phyloP scores from a whole-genome alignment of 1,139 yeast genomes.

The Candida tetrigidarum region DNA sequence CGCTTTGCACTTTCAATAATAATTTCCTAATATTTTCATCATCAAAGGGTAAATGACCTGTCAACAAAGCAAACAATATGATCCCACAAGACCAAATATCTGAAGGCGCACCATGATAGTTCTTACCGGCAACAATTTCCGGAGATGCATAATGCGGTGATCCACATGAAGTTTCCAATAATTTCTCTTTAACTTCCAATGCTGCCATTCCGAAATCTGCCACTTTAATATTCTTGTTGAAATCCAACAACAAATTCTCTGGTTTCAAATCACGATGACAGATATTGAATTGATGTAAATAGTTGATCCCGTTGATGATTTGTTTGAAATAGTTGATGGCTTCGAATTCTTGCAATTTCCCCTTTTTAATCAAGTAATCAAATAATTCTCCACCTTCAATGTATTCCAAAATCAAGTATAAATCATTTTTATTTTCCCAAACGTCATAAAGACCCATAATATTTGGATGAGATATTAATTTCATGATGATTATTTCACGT shows the following conservation, averaged over 20 bases:
- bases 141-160: slow-evolving; percentile 99
- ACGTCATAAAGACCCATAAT: slow-evolving; percentile 97
- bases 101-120: slow-evolving; percentile 95
- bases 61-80: slow-evolving; percentile 86
- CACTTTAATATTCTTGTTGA: slow-evolving; percentile 85
- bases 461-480: slow-evolving; percentile 88
- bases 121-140: slow-evolving; percentile 93
- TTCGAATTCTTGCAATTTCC: slow-evolving; percentile 85
- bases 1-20: slow-evolving; percentile 88
- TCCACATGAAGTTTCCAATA: slow-evolving; percentile 95
- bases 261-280: slow-evolving; percentile 97
- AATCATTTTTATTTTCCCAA: slow-evolving; percentile 96
- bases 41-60: slow-evolving; percentile 96
- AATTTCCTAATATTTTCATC: slow-evolving; percentile 91
- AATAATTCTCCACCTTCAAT: slow-evolving; percentile 98
- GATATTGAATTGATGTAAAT: slow-evolving; percentile 92
- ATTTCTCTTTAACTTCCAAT: slow-evolving; percentile 78
- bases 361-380: slow-evolving; percentile 86
- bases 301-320: slow-evolving; percentile 87
- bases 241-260: slow-evolving; percentile 87
- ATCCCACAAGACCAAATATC: slow-evolving; percentile 99
- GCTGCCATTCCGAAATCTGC: slow-evolving; percentile 99
- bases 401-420: slow-evolving; percentile 89
- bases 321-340: slow-evolving; percentile 92
- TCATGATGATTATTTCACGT: slow-evolving; percentile 93